Percentiles rank a stretch among this genome's conserved stretches.
Conservation (phyloP, 768 basidiomycete genomes). For the Chlorophyllum brunneum region DNA sequence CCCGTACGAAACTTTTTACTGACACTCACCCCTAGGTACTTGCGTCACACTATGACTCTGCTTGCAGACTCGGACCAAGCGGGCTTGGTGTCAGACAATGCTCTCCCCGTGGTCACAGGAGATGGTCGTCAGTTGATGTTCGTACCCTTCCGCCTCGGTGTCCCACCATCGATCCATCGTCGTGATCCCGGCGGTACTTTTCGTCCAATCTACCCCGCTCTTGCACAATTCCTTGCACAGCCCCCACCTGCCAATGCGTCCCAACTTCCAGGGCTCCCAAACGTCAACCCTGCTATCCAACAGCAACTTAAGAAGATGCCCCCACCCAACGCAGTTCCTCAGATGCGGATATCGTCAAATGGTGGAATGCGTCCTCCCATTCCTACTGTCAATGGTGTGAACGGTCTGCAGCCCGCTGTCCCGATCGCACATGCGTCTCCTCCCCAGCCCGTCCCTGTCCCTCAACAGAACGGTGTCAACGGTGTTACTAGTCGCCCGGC, state of each 20-base stretch:
- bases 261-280: slow-evolving; percentile 19
- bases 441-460: slow-evolving; percentile 31
- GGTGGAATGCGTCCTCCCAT: slow-evolving; percentile 47
- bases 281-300: slow-evolving; percentile 54
- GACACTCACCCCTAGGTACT: slow-evolving; percentile 33
- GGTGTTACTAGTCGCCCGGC: slow-evolving; percentile 30
- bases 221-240: slow-evolving; percentile 10
- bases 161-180: slow-evolving; percentile 29
- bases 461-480: slow-evolving; percentile 34
- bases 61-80: slow-evolving; percentile 53
- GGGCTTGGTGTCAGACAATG: slow-evolving; percentile 47
- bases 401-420: slow-evolving; percentile 20
- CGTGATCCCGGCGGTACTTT: slow-evolving; percentile 28
- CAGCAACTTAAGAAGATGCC: slow-evolving; percentile 63
- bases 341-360: slow-evolving; percentile 60
- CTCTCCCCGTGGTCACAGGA: slow-evolving; percentile 34
- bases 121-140: slow-evolving; percentile 51
- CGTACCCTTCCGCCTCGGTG: slow-evolving; percentile 47
- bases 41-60: slow-evolving; percentile 53
- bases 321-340: slow-evolving; percentile 47
- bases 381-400: slow-evolving; percentile 30
- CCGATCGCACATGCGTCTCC: slow-evolving; percentile 28
- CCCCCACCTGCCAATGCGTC: slow-evolving; percentile 13
- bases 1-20: slow-evolving; percentile 10
- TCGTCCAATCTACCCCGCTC: slow-evolving; percentile 22